Evolutionary conservation across 257 asterid species (phyloP), one percentile per base, ranked within the genome.

Genomic region (Agastache rugosa): DNA sequence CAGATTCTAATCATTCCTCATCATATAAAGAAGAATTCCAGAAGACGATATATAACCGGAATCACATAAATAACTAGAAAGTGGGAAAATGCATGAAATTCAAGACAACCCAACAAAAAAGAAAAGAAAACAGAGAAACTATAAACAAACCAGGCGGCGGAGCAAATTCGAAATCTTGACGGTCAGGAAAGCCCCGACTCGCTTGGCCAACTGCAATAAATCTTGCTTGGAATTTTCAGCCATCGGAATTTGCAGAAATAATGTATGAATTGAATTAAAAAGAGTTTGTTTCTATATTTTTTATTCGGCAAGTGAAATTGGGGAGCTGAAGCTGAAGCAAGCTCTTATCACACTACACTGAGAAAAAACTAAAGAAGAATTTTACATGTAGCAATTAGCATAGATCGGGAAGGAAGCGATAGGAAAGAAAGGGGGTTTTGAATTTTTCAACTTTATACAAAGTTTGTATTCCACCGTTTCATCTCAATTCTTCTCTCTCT

Each of bases 221-320:
- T 92, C 98, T 37, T 90, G 97, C 83, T 84, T 89, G 63, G 93
- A 71, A 77, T 84, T 75, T 81, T 85, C 93, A 74, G 93, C 97
- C 98, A 92, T 92, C 73, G 67, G 67, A 71, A 54, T 67, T 69
- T 27, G 37, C 23, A 53, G 27, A 72, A 72, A 31, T 9, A 44
- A 54, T 51, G 63, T 15, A 7, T 65, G 35, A 62, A 48, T 10
- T 22, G 8, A 42, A 53, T 20, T n/a, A 22, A 31, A 5, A 51
- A 12, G 39, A 17, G 0, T 41, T 45, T 14, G 15, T 44, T 66
- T 45, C 35, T 11, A 5, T 22, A 22, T 69, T 1, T 47, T n/a
- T 37, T 4, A 67, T 47, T 55, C 2, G 29, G 41, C 34, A 20
- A 17, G 67, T 20, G 16, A 45, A 79, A 74, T 29, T 34, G 58